These are phyloP conservation scores for Fusarium pininemorale DNA, from an alignment of 2,329 filamentous ascomycete species.

Conservation along the genomic window DNA sequence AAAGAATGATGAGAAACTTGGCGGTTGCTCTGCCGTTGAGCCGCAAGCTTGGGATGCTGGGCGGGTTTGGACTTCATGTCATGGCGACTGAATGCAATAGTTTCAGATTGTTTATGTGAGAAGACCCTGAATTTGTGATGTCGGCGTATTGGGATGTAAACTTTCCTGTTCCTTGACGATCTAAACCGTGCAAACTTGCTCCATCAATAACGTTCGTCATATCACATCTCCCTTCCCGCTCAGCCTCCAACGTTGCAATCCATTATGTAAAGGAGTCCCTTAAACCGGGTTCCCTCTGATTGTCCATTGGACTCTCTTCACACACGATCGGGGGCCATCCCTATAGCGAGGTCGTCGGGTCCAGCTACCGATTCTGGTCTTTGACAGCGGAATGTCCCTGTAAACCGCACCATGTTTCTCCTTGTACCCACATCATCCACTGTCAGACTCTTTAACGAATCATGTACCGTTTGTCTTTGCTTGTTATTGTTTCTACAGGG, in stretches of 20 bases:
- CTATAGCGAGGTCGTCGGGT: slow-evolving; percentile 2
- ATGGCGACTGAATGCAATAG: neutral
- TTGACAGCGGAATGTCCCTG: neutral
- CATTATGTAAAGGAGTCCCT: slow-evolving; percentile 4
- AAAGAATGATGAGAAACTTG: slow-evolving; percentile 20
- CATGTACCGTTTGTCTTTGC: neutral
- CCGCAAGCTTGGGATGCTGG: slow-evolving; percentile 11
- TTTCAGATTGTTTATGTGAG: accelerated
- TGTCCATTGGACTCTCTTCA: neutral
- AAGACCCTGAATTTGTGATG: neutral
- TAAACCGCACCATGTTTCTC: slow-evolving; percentile 11
- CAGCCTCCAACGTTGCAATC: neutral
- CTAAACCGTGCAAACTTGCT: neutral
- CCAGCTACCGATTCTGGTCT: slow-evolving; percentile 5
- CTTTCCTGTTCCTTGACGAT: neutral
- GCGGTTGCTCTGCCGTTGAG: slow-evolving; percentile 27
- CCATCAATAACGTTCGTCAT: neutral
- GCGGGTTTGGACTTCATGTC: neutral
- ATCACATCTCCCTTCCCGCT: neutral
- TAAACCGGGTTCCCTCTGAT: neutral
- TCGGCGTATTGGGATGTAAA: neutral
- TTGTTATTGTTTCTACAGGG: neutral
- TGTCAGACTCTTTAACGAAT: slow-evolving; percentile 14
- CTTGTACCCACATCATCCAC: slow-evolving; percentile 9
- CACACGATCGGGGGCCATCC: slow-evolving; percentile 5